These are phyloP conservation scores for Umbelopsis sp. DNA, from an alignment of 192 early-diverging fungal species.

Conservation along the genomic window DNA sequence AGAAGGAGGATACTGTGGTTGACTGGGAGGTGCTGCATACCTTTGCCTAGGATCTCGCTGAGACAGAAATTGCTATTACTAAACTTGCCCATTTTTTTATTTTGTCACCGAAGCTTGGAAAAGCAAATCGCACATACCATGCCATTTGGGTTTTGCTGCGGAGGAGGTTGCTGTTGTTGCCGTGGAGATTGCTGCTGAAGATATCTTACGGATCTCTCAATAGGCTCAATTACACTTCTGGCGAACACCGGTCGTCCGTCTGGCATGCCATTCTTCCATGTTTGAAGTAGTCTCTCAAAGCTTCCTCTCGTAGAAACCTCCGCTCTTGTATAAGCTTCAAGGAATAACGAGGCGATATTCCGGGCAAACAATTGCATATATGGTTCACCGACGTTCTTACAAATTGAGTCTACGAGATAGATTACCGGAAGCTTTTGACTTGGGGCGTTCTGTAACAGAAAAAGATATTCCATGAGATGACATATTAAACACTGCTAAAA, in stretches of 20 bases:
- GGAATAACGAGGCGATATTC: constrained; percentile 73
- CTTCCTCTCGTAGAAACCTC: constrained; percentile 63
- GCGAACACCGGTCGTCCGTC: constrained; percentile 63
- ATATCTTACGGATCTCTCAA: constrained; percentile 48
- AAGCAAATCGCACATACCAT: not conserved
- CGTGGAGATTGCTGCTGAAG: constrained; percentile 40
- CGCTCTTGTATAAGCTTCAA: constrained; percentile 74
- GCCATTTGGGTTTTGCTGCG: not conserved
- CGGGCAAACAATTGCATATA: constrained; percentile 75
- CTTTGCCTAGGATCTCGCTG: constrained; percentile 12
- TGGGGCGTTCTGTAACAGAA: constrained; percentile 60
- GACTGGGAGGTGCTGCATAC: not conserved
- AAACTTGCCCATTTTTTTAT: not conserved
- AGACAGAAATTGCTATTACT: not conserved
- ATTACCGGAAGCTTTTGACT: constrained; percentile 84
- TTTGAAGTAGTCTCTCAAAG: constrained; percentile 76
- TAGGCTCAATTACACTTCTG: constrained; percentile 47
- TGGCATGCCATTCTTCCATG: constrained; percentile 78
- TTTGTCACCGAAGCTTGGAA: not conserved
- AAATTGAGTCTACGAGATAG: constrained; percentile 95
- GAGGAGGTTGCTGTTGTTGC: not conserved
- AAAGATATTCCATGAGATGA: constrained; percentile 9
- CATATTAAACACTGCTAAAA: not conserved
- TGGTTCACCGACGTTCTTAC: constrained; percentile 86
- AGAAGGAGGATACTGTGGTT: not conserved